Evolutionary conservation across 257 asterid genomes (phyloP).

Genomic region (Scutellaria barbata): DNA sequence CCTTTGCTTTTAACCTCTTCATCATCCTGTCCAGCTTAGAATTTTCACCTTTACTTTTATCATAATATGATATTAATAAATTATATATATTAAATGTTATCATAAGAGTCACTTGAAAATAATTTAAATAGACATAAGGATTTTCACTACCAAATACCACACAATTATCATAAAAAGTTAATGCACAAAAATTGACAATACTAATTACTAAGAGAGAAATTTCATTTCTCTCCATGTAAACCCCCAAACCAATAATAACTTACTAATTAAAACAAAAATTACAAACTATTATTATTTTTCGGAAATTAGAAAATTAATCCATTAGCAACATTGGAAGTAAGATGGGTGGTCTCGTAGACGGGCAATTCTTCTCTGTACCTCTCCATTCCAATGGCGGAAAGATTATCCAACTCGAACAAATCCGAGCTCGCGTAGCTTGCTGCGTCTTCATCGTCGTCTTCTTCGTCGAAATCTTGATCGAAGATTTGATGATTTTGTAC

Average conservation of each 20-base stretch:
- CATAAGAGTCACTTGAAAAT: background rate
- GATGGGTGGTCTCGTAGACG: constrained; percentile 75
- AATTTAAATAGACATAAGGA: constrained; percentile 18
- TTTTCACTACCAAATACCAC: constrained; percentile 12
- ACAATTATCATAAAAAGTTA: background rate
- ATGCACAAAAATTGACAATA: constrained; percentile 20
- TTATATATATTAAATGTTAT: no score
- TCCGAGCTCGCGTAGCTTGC: constrained; percentile 87
- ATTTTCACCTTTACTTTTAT: constrained; percentile 27
- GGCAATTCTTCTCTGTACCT: constrained; percentile 80
- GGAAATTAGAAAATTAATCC: constrained; percentile 54
- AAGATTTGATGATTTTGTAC: constrained; percentile 24
- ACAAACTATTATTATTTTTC: constrained; percentile 19
- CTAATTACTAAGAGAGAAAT: constrained; percentile 39
- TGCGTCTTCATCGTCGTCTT: constrained; percentile 56
- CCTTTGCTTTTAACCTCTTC: constrained; percentile 34
- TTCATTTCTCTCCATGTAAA: constrained; percentile 53
- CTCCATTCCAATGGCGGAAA: constrained; percentile 77
- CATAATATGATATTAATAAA: no score
- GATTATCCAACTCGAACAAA: constrained; percentile 81
- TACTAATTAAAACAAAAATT: constrained; percentile 36
- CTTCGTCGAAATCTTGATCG: constrained; percentile 32
- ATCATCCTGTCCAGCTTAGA: constrained; percentile 33
- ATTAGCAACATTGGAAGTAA: constrained; percentile 54
- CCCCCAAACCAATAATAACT: constrained; percentile 71